Evolutionary conservation across 1,284 basidiomycete species (phyloP).

Genomic region (Macrocystidia cucumis): DNA sequence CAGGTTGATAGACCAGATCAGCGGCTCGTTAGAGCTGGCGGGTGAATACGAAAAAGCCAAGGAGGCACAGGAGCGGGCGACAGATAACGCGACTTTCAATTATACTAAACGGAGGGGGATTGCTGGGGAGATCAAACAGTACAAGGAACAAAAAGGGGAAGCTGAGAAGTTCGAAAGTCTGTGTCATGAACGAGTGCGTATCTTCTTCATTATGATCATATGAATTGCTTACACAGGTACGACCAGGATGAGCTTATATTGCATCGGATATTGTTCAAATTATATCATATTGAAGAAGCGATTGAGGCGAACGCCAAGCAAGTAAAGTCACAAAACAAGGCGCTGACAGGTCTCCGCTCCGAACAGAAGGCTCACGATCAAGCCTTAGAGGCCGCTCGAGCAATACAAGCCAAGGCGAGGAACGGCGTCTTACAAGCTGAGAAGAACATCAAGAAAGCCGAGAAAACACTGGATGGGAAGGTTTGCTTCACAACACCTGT

Average conservation of each 20-base stretch:
- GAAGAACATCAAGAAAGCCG: slow-evolving; percentile 27
- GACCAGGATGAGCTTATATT: slow-evolving; percentile 74
- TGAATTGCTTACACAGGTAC: not conserved
- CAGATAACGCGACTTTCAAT: slow-evolving; percentile 90
- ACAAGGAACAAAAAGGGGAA: slow-evolving; percentile 95
- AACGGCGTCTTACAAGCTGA: slow-evolving; percentile 20
- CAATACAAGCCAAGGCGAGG: slow-evolving; percentile 76
- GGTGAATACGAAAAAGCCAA: slow-evolving; percentile 88
- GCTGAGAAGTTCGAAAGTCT: slow-evolving; percentile 85
- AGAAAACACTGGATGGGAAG: slow-evolving; percentile 79
- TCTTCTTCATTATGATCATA: not conserved
- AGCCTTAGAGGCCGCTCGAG: slow-evolving; percentile 66
- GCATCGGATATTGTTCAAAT: slow-evolving; percentile 79
- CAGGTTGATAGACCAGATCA: slow-evolving; percentile 92
- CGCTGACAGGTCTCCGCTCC: slow-evolving; percentile 57
- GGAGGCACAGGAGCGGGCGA: slow-evolving; percentile 81
- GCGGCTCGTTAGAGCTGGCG: slow-evolving; percentile 86
- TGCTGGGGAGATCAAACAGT: slow-evolving; percentile 93
- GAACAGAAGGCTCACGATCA: slow-evolving; percentile 68
- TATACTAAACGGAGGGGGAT: slow-evolving; percentile 92
- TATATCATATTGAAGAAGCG: slow-evolving; percentile 85
- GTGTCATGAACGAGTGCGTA: slow-evolving; percentile 59
- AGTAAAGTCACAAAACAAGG: slow-evolving; percentile 68
- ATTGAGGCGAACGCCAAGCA: slow-evolving; percentile 66
- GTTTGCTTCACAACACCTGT: slow-evolving; percentile 28